phyloP scores from a whole-genome alignment of 441 rosid genomes.

The Erodium chrysanthum region DNA sequence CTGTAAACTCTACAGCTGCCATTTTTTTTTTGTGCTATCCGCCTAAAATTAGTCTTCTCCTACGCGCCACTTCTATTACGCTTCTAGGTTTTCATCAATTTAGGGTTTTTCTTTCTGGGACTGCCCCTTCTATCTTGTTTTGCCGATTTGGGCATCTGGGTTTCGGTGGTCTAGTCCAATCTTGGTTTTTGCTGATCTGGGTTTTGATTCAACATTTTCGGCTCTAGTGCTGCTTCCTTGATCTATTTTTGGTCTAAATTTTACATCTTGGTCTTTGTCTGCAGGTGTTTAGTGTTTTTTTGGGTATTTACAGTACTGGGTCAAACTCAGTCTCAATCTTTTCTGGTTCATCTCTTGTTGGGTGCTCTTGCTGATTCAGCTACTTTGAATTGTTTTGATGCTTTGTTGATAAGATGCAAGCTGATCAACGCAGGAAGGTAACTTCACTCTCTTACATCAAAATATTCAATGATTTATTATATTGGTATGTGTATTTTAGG shows the following conservation, averaged over 20 bases:
- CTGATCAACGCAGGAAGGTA: constrained; percentile 87
- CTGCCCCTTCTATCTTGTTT: constrained; percentile 7
- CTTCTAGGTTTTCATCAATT: neutral
- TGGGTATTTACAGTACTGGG: constrained; percentile 19
- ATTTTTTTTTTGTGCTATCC: neutral
- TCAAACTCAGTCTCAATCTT: constrained; percentile 9
- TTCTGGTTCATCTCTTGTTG: constrained; percentile 5
- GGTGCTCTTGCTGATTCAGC: constrained; percentile 19
- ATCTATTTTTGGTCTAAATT: neutral
- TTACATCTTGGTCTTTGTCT: constrained; percentile 4
- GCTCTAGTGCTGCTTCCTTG: neutral
- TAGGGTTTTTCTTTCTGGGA: constrained; percentile 12
- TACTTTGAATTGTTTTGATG: constrained; percentile 28
- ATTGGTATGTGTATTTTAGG: neutral
- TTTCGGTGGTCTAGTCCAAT: neutral
- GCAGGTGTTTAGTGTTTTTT: neutral
- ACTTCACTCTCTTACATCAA: neutral
- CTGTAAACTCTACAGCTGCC: neutral
- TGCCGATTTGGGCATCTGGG: constrained; percentile 17
- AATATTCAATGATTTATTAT: neutral
- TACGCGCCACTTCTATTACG: neutral
- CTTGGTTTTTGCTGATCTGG: neutral
- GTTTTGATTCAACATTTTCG: neutral
- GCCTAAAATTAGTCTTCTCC: neutral
- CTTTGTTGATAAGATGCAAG: constrained; percentile 61